Conservation (phyloP, 169 alveolate genomes). For the Eimeria nieschulzi region DNA sequence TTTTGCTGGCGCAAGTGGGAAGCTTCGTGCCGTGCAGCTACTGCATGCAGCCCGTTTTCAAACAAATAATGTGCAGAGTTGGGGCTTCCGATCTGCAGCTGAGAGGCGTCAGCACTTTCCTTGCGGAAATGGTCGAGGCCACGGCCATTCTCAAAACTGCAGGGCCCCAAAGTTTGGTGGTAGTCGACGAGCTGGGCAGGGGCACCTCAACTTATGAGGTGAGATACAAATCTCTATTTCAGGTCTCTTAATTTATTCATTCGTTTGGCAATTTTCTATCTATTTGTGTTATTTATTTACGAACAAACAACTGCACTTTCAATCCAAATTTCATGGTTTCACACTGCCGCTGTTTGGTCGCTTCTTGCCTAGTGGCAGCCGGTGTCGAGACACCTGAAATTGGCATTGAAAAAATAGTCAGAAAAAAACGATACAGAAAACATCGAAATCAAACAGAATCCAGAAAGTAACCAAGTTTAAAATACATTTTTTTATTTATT, state of each 20-base stretch:
- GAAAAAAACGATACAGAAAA: neutral
- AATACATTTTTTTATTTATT: neutral
- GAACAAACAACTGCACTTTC: neutral
- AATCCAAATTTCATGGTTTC: neutral
- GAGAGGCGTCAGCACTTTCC: conserved; percentile 97
- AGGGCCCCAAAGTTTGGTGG: conserved; percentile 70
- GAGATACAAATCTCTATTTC: conserved; percentile 83
- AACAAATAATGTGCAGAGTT: conserved; percentile 96
- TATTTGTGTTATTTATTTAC: too few species aligned
- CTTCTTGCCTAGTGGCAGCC: too few species aligned
- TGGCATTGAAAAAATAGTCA: too few species aligned
- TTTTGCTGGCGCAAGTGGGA: conserved; percentile 97
- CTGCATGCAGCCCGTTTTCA: conserved; percentile 91
- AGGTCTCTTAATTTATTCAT: too few species aligned
- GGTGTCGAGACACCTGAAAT: too few species aligned
- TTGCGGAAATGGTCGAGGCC: conserved; percentile 97
- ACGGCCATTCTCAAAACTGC: conserved; percentile 60
- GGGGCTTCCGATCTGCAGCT: conserved; percentile 97
- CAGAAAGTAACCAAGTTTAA: too few species aligned
- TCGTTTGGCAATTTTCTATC: too few species aligned
- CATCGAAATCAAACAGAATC: too few species aligned
- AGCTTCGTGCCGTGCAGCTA: conserved; percentile 96
- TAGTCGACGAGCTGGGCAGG: conserved; percentile 86
- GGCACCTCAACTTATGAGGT: conserved; percentile 99
- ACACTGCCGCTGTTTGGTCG: neutral